Conservation (phyloP, 345 rosid genomes). For the Rubroshorea leprosula region DNA sequence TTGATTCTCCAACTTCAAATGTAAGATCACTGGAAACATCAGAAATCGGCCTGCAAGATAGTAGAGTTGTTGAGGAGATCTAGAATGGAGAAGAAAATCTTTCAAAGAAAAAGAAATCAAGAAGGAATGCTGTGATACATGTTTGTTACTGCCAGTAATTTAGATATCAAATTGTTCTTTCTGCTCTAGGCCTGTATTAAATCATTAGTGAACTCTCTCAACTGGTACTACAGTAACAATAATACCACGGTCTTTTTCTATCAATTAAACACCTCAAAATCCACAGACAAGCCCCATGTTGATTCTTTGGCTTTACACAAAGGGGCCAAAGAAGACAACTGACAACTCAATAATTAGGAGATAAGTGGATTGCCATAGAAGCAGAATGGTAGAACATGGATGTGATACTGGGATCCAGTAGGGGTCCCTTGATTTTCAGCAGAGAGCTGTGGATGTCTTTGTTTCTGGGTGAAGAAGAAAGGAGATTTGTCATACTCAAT, state of each 20-base stretch:
- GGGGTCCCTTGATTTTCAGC: no score
- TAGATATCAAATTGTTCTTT: conserved; percentile 33
- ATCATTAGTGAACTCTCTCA: conserved; percentile 10
- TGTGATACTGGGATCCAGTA: no score
- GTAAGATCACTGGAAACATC: conserved; percentile 94
- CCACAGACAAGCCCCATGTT: conserved; percentile 20
- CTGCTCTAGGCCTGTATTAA: conserved; percentile 31
- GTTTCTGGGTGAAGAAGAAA: no score
- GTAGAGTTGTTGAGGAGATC: conserved; percentile 11
- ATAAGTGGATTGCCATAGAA: not conserved
- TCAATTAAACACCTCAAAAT: conserved; percentile 10
- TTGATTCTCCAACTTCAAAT: conserved; percentile 76
- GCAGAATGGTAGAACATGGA: not conserved
- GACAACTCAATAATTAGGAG: conserved; percentile 34
- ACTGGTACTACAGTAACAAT: conserved; percentile 6
- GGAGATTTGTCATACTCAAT: no score
- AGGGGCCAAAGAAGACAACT: conserved; percentile 29
- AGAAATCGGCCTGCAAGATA: conserved; percentile 82
- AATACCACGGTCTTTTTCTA: conserved; percentile 10
- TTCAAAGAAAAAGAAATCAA: conserved; percentile 5
- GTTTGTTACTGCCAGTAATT: conserved; percentile 32
- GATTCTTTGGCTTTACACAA: conserved; percentile 27
- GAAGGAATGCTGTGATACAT: conserved; percentile 25
- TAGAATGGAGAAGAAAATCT: conserved; percentile 11
- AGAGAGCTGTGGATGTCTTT: no score